These are phyloP conservation scores for Saccharomycopsis vini DNA, from an alignment of 805 yeast species.

Conservation along the genomic window DNA sequence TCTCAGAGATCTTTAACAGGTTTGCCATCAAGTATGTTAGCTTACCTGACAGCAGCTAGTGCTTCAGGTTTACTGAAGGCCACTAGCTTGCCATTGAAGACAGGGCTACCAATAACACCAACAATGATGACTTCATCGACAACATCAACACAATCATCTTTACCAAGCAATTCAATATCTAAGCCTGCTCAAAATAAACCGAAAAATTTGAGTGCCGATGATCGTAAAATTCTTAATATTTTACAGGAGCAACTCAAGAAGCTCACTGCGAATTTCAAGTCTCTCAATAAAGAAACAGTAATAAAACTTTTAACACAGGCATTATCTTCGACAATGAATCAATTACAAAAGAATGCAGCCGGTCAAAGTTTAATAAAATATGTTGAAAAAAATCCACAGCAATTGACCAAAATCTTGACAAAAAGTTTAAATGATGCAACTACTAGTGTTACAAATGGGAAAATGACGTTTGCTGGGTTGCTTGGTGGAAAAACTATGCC, in stretches of 20 bases:
- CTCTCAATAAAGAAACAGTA: constrained; percentile 72
- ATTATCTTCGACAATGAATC: constrained; percentile 86
- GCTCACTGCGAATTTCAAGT: constrained; percentile 67
- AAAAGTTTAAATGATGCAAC: constrained; percentile 78
- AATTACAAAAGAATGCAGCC: constrained; percentile 73
- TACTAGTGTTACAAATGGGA: constrained; percentile 46
- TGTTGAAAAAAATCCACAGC: constrained; percentile 75
- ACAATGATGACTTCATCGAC: no score
- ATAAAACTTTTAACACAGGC: constrained; percentile 84
- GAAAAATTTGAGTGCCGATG: constrained; percentile 27
- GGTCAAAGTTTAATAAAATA: constrained; percentile 71
- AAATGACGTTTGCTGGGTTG: constrained; percentile 34
- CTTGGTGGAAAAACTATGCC: constrained; percentile 20
- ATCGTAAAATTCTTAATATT: constrained; percentile 61
- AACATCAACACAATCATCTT: no score
- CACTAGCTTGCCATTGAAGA: no score
- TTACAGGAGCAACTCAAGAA: constrained; percentile 79
- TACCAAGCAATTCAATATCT: no score
- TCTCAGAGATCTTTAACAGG: no score
- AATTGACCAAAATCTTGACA: constrained; percentile 67
- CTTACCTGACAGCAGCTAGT: no score
- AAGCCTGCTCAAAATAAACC: constrained; percentile 6
- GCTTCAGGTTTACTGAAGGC: no score
- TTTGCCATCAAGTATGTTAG: no score
- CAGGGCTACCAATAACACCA: not conserved